phyloP scores from a whole-genome alignment of 139 green algal species.

The Tetraselmis chui region DNA sequence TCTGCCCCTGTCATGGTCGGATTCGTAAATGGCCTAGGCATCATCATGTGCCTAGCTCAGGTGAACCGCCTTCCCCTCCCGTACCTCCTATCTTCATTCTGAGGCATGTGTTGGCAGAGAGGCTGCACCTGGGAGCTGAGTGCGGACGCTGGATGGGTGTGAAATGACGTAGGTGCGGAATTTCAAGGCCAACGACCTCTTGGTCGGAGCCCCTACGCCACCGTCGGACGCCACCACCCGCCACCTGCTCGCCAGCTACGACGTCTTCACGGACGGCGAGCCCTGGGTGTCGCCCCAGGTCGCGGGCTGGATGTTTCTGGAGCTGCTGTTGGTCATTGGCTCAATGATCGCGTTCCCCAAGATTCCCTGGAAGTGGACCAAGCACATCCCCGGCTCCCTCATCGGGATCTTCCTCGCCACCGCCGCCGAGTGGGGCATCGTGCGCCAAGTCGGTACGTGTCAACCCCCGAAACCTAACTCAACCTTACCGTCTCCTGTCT shows the following conservation, averaged over 20 bases:
- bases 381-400: background rate
- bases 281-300: background rate
- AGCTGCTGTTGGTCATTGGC: background rate
- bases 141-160: too few species aligned
- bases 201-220: background rate
- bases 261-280: background rate
- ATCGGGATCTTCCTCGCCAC: conserved; percentile 1
- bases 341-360: background rate
- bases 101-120: too few species aligned
- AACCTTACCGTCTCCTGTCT: too few species aligned
- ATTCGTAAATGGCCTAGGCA: conserved; percentile 1
- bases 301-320: background rate
- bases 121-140: too few species aligned
- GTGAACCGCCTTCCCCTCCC: background rate
- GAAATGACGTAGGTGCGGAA: background rate
- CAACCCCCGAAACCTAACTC: too few species aligned
- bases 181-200: background rate
- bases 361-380: background rate
- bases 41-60: conserved; percentile 9
- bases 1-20: conserved; percentile 3
- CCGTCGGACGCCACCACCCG: background rate
- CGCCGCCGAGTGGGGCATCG: background rate
- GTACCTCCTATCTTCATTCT: too few species aligned
- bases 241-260: background rate
- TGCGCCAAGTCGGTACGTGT: background rate